These are phyloP conservation scores for Tulasnella sp. DNA, from an alignment of 768 basidiomycete genomes.

Conservation along the genomic window DNA sequence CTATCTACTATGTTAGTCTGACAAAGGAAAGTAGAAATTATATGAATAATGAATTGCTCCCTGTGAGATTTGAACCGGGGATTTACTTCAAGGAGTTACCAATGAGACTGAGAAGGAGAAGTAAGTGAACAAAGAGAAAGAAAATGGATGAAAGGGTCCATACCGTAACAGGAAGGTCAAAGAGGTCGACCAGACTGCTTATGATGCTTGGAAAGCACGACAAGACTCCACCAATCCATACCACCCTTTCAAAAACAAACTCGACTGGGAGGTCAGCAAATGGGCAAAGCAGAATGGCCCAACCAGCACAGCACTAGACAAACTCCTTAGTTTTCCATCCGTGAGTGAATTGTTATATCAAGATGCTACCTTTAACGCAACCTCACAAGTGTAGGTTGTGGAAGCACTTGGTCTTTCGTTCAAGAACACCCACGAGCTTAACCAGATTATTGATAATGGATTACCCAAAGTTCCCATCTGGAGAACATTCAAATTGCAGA, in stretches of 20 bases:
- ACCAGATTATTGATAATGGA: not conserved
- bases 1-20: no score
- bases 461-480: not conserved
- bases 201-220: no score
- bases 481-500: not conserved
- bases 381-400: not conserved
- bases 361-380: not conserved
- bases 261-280: not conserved
- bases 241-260: not conserved
- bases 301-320: not conserved
- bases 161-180: no score
- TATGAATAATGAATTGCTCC: no score
- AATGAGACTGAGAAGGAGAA: no score
- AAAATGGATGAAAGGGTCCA: no score
- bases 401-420: not conserved
- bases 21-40: no score
- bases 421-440: constrained; percentile 5
- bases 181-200: no score
- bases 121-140: no score
- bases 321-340: not conserved
- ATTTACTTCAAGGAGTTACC: no score
- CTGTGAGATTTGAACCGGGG: no score
- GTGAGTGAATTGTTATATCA: not conserved
- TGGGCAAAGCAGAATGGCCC: not conserved
- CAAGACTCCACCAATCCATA: no score